A percentile compares a stretch with the other conserved stretches of the same genome.
phyloP scores from a whole-genome alignment of 2,329 filamentous ascomycete genomes.

The Penicillium sp. region DNA sequence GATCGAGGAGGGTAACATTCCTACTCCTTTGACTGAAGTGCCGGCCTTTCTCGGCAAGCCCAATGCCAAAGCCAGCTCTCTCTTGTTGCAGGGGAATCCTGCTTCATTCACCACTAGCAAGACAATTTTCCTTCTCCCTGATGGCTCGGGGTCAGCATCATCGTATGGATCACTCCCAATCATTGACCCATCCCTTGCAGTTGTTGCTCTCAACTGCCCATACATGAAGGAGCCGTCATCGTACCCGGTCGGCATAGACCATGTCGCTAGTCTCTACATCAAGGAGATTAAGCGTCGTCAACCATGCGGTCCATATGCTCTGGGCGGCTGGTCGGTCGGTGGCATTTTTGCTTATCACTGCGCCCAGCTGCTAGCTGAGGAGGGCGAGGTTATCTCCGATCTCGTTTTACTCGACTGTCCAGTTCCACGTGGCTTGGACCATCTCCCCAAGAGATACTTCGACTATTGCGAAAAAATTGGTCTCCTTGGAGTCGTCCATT shows the following conservation, averaged over 20 bases:
- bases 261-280: neutral
- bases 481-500: too few relatives aligned
- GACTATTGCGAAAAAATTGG: too few relatives aligned
- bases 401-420: slow-evolving; percentile 1
- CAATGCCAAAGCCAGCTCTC: neutral
- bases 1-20: too few relatives aligned
- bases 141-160: slow-evolving; percentile 49
- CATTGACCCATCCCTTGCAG: slow-evolving; percentile 48
- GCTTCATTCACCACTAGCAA: neutral
- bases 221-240: slow-evolving; percentile 27
- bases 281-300: neutral
- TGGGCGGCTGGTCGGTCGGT: slow-evolving; percentile 5
- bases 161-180: slow-evolving; percentile 41
- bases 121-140: slow-evolving; percentile 48
- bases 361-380: neutral
- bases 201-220: slow-evolving; percentile 54
- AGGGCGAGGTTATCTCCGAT: neutral
- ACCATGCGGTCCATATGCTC: slow-evolving; percentile 2
- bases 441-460: too few relatives aligned
- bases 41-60: too few relatives aligned
- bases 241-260: neutral
- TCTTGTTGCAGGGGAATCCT: slow-evolving; percentile 10
- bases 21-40: too few relatives aligned
- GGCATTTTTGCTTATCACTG: slow-evolving; percentile 1
- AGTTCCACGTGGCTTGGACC: too few relatives aligned